These are phyloP conservation scores for Auxenochlorella pyrenoidosa DNA, from an alignment of 139 green algal species.

Conservation along the genomic window DNA sequence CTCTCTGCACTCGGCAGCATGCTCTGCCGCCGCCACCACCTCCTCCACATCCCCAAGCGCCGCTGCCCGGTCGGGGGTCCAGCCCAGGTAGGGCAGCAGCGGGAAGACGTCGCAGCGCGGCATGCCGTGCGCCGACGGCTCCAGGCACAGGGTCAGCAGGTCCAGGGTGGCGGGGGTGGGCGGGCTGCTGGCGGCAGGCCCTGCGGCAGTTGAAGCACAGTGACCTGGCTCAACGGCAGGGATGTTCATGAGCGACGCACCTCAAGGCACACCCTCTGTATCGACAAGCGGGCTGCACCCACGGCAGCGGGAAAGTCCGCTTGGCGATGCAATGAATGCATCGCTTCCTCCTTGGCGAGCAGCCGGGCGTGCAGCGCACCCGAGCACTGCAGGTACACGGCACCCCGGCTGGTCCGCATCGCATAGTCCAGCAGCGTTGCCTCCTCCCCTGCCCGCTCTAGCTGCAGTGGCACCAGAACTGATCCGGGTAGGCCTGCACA, in stretches of 20 bases:
- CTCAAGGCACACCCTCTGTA: too few species aligned
- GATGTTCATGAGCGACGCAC: too few species aligned
- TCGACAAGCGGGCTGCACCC: too few species aligned
- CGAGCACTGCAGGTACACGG: conserved; percentile 15
- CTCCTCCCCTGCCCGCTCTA: conserved; percentile 4
- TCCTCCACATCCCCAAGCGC: conserved; percentile 21
- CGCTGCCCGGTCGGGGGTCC: conserved; percentile 12
- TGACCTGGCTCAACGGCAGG: too few species aligned
- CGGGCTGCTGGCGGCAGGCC: neutral
- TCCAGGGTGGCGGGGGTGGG: conserved; percentile 35
- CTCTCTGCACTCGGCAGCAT: neutral
- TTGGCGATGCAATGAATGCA: too few species aligned
- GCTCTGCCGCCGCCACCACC: conserved; percentile 33
- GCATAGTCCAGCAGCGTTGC: conserved; percentile 15
- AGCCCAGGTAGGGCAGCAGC: conserved; percentile 37
- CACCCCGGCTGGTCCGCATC: neutral
- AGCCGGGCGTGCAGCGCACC: neutral
- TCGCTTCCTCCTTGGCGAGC: neutral
- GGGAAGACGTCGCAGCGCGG: conserved; percentile 33
- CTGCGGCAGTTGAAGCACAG: neutral
- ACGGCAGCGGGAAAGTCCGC: too few species aligned
- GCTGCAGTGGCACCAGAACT: conserved; percentile 15
- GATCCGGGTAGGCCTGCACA: neutral
- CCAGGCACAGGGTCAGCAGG: conserved; percentile 28
- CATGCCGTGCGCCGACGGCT: neutral